Evolutionary conservation across 352 stramenopile species (phyloP), one percentile per base, ranked within the genome.

Genomic region (Phytophthora sp.): DNA sequence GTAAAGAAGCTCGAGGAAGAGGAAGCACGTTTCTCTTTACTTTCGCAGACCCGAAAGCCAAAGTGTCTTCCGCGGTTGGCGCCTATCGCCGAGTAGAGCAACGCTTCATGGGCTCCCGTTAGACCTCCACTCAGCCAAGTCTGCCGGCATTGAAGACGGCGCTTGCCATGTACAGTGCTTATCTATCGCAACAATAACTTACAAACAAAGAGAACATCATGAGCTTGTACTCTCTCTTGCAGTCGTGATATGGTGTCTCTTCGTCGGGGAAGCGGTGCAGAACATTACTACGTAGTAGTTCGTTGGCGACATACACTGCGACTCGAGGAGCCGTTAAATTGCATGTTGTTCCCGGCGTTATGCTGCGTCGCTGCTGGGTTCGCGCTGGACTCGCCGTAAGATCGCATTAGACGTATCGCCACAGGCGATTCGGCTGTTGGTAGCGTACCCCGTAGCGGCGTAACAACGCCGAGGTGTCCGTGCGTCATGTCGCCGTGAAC

Each of bases 1-100:
- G 80, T 92, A 9, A 92, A 94, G 69, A 88, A 79, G 52, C 77
- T 92, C n/a, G 86, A 94, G 51, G 86, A 94, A 47, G 74, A 89
- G 38, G 86, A 94, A 58, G 85, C 85, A 13, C 80, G 83, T 16
- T 91, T 92, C 56, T 78, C 65, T 39, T 41, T 76, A 54, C 63
- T 78, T 55, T 47, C 69, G 49, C 53, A 77, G 49, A 38, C 47
- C 49, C 57, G 66, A 36, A 77, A 66, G 46, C 68, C 72, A 27
- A 83, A 80, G 62, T 82, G 77, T 31, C 49, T 76, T 18, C 69
- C 69, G 18, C 54, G 71, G 27, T 73, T 91, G 2, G 70, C 76
- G 24, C 45, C 80, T 8, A 87, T 89, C 45, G 63, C 75, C 20
- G 60, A 86, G 57, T 80, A 93, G 59, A 61, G 51, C 29, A 57